phyloP scores from a whole-genome alignment of 768 basidiomycete species.

The Grammothele lineata region DNA sequence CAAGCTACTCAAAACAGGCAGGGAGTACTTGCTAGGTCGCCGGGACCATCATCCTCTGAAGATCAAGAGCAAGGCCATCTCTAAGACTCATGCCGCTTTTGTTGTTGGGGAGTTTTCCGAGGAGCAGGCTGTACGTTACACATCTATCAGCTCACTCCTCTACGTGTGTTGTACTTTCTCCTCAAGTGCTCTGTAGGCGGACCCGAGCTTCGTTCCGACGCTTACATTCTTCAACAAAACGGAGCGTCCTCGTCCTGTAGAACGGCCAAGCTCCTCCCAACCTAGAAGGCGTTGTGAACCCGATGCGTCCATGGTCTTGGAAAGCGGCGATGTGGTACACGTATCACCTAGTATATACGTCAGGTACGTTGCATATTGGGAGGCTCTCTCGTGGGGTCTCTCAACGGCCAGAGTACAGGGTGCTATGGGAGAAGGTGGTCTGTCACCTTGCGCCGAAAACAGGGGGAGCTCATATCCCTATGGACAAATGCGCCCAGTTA shows the following conservation, averaged over 20 bases:
- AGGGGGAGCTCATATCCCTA: not conserved
- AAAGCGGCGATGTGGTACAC: constrained; percentile 50
- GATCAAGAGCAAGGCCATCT: constrained; percentile 61
- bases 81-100: constrained; percentile 56
- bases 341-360: constrained; percentile 41
- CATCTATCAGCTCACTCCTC: no score
- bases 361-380: constrained; percentile 35
- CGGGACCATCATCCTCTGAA: constrained; percentile 45
- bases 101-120: constrained; percentile 46
- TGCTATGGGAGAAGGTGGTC: constrained; percentile 25
- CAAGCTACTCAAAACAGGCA: constrained; percentile 62
- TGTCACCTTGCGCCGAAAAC: constrained; percentile 15
- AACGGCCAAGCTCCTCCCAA: constrained; percentile 5
- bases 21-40: constrained; percentile 52
- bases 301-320: constrained; percentile 37
- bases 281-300: constrained; percentile 36
- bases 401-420: constrained; percentile 7
- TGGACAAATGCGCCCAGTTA: constrained; percentile 32
- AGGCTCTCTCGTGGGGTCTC: no score
- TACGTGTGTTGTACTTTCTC: no score
- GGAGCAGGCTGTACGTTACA: constrained; percentile 52
- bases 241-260: not conserved
- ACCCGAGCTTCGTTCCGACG: constrained; percentile 45
- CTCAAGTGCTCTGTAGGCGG: constrained; percentile 33
- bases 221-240: constrained; percentile 5